Percentiles rank a stretch among this genome's conserved stretches.
Evolutionary conservation across 192 early-diverging fungal genomes (phyloP).

Genomic region (Entophlyctis luteolus): DNA sequence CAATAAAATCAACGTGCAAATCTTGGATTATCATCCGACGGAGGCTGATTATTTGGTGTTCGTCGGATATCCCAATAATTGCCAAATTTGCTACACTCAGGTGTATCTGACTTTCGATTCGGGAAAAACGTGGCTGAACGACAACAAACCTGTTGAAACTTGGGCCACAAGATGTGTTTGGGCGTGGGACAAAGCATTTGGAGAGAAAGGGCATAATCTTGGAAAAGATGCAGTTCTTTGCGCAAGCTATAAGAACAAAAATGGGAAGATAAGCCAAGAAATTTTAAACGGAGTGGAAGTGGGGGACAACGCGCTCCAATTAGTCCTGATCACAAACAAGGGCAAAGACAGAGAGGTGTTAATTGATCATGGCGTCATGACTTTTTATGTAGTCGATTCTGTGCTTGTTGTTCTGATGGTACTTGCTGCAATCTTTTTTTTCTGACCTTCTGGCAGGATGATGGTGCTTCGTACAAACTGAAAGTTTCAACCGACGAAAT

Average conservation of each 20-base stretch:
- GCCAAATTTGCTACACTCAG: conserved; percentile 61
- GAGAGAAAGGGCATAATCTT: conserved; percentile 18
- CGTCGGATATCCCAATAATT: conserved; percentile 57
- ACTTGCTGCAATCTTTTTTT: conserved; percentile 6
- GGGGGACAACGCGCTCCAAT: conserved; percentile 64
- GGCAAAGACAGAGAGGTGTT: conserved; percentile 43
- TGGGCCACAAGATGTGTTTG: conserved; percentile 83
- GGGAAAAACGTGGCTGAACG: conserved; percentile 63
- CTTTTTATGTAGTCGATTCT: conserved; percentile 73
- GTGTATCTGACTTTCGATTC: conserved; percentile 69
- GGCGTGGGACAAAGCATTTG: conserved; percentile 33
- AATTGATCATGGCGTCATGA: conserved; percentile 66
- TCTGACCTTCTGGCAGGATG: conserved; percentile 21
- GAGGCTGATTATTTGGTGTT: conserved; percentile 85
- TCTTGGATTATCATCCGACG: conserved; percentile 84
- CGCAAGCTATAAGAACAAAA: conserved; percentile 58
- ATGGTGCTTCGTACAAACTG: conserved; percentile 53
- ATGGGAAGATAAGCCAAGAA: conserved; percentile 56
- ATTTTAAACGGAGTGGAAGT: conserved; percentile 36
- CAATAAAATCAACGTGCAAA: conserved; percentile 62
- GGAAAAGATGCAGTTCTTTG: conserved; percentile 74
- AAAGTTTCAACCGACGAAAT: conserved; percentile 72
- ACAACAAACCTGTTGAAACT: conserved; percentile 58
- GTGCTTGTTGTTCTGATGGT: conserved; percentile 77
- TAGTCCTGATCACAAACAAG: conserved; percentile 62